A percentile compares a stretch with the other conserved stretches of the same genome.
Evolutionary conservation across 192 early-diverging fungal species (phyloP).

Genomic region (Glomus cerebriforme): DNA sequence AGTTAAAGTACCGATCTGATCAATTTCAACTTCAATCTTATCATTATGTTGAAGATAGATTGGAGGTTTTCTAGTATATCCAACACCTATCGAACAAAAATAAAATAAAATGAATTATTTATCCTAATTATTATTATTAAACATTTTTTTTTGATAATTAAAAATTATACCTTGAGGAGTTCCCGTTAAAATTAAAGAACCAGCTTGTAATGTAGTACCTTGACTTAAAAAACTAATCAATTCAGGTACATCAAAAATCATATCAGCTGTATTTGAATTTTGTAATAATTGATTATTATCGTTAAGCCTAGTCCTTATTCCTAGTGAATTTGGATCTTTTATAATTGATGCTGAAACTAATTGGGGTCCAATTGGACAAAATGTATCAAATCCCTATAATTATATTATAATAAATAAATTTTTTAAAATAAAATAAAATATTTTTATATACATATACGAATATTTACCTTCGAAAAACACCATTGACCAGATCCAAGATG

Average conservation of each 20-base stretch:
- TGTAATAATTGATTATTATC: constrained; percentile 55
- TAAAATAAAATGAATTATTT: constrained; percentile 13
- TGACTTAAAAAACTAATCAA: constrained; percentile 62
- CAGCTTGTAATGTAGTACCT: constrained; percentile 59
- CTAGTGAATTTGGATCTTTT: constrained; percentile 51
- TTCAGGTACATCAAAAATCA: constrained; percentile 58
- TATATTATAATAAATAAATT: neutral
- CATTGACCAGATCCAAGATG: constrained; percentile 53
- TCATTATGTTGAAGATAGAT: constrained; percentile 56
- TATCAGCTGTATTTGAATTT: constrained; percentile 53
- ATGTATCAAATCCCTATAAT: constrained; percentile 55
- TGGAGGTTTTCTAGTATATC: constrained; percentile 53
- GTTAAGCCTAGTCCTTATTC: constrained; percentile 38
- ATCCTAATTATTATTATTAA: constrained; percentile 11
- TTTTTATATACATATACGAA: neutral
- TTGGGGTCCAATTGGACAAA: constrained; percentile 57
- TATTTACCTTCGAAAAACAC: constrained; percentile 55
- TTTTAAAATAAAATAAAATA: neutral
- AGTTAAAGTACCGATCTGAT: constrained; percentile 53
- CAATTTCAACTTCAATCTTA: constrained; percentile 50
- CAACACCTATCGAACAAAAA: constrained; percentile 44
- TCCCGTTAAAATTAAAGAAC: constrained; percentile 57
- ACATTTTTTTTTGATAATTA: neutral
- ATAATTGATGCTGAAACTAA: constrained; percentile 56
- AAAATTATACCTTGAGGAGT: constrained; percentile 38